These are phyloP conservation scores for Amauroascus niger DNA, from an alignment of 2,329 filamentous ascomycete species.

Conservation along the genomic window DNA sequence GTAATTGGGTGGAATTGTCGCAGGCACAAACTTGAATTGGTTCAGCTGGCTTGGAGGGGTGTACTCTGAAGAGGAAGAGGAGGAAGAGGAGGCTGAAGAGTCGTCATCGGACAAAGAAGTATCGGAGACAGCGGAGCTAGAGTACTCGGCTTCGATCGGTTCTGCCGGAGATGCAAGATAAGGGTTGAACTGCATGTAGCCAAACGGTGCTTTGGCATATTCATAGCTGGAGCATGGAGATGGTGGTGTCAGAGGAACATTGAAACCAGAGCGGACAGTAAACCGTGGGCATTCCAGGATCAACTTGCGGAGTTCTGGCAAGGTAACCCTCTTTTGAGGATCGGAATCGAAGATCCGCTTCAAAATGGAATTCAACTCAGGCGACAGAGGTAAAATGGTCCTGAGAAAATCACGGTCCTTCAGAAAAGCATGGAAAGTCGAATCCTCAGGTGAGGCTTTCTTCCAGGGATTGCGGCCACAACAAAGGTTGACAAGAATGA, in stretches of 20 bases:
- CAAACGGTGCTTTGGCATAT: slow-evolving; percentile 25
- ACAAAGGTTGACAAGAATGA: slow-evolving; percentile 93
- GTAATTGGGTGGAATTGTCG: slow-evolving; percentile 22
- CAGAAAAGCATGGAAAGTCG: slow-evolving; percentile 84
- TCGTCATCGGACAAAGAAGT: slow-evolving; percentile 33
- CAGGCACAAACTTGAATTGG: slow-evolving; percentile 22
- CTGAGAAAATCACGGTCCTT: slow-evolving; percentile 79
- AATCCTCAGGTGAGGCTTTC: slow-evolving; percentile 83
- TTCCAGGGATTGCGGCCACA: slow-evolving; percentile 99
- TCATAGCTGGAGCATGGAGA: slow-evolving; percentile 30
- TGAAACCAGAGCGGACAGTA: slow-evolving; percentile 39
- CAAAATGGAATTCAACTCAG: slow-evolving; percentile 81
- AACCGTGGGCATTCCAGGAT: slow-evolving; percentile 70
- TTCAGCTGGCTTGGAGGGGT: slow-evolving; percentile 26
- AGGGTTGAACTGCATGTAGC: slow-evolving; percentile 29
- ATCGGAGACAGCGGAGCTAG: slow-evolving; percentile 33
- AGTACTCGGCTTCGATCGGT: slow-evolving; percentile 30
- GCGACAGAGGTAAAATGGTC: slow-evolving; percentile 81
- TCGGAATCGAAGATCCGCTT: slow-evolving; percentile 79
- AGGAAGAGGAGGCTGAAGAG: slow-evolving; percentile 24
- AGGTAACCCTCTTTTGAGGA: slow-evolving; percentile 69
- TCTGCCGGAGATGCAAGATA: slow-evolving; percentile 30
- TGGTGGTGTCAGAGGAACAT: slow-evolving; percentile 5
- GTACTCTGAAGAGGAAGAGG: slow-evolving; percentile 29
- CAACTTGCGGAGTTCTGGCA: slow-evolving; percentile 65